Conservation (phyloP, 306 rosid species). For the Lotus japonicus region DNA sequence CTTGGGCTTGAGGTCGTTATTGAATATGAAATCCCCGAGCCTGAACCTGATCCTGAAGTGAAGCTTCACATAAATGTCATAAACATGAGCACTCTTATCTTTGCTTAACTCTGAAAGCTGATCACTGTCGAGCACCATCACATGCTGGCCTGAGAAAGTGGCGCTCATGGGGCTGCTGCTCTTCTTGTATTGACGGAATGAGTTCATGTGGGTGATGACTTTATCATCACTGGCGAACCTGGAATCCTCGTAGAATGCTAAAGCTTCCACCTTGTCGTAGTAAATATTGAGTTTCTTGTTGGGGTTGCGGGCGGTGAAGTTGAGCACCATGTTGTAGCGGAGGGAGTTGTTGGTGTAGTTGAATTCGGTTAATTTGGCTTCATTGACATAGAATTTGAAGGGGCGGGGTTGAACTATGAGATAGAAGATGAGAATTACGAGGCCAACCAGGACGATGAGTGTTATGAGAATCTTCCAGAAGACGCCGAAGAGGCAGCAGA, state of each 20-base stretch:
- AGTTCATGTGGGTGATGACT: conserved; percentile 31
- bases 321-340: conserved; percentile 29
- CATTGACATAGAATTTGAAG: conserved; percentile 44
- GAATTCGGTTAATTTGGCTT: conserved; percentile 46
- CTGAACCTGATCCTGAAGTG: conserved; percentile 47
- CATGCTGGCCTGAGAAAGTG: conserved; percentile 26
- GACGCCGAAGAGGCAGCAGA: conserved; percentile 45
- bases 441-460: conserved; percentile 25
- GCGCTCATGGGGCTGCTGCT: conserved; percentile 28
- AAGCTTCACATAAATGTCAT: conserved; percentile 43
- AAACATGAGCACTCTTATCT: conserved; percentile 30
- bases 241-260: conserved; percentile 23
- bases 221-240: conserved; percentile 1
- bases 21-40: conserved; percentile 21
- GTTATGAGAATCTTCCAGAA: conserved; percentile 45
- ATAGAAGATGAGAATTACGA: conserved; percentile 47
- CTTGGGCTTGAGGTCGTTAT: conserved; percentile 38
- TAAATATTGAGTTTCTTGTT: conserved; percentile 37
- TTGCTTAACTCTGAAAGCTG: conserved; percentile 17
- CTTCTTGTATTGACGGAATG: conserved; percentile 36
- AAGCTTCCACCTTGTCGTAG: conserved; percentile 35
- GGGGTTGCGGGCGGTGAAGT: conserved; percentile 43
- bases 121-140: conserved; percentile 1
- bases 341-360: conserved; percentile 36
- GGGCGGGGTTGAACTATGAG: conserved; percentile 51